These are phyloP conservation scores for Auriculariales sp. DNA, from an alignment of 768 basidiomycete species.

Conservation along the genomic window DNA sequence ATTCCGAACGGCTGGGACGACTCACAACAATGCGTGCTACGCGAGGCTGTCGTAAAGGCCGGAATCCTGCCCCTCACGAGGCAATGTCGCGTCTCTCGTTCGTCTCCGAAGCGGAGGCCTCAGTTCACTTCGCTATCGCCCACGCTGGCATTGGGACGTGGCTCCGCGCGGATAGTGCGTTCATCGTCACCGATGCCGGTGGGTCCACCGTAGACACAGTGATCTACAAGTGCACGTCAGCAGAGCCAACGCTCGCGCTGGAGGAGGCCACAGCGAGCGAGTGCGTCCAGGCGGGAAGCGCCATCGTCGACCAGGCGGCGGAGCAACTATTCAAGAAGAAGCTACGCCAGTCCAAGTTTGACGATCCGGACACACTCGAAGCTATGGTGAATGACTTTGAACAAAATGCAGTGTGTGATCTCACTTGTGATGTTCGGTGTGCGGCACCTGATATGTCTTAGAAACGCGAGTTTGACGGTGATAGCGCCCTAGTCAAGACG, in stretches of 20 bases:
- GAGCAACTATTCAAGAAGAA: too few species aligned
- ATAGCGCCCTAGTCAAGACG: not conserved
- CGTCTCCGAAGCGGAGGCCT: conserved; percentile 40
- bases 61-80: conserved; percentile 23
- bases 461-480: not conserved
- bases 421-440: too few species aligned
- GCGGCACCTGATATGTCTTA: too few species aligned
- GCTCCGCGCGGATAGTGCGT: not conserved
- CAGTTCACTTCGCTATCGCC: conserved; percentile 32
- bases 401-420: too few species aligned
- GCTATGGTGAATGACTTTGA: too few species aligned
- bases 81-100: conserved; percentile 21
- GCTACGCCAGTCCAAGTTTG: too few species aligned
- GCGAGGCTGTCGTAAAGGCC: conserved; percentile 28
- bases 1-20: conserved; percentile 37
- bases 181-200: not conserved
- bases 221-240: not conserved
- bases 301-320: too few species aligned
- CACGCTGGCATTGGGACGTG: conserved; percentile 5
- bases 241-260: not conserved
- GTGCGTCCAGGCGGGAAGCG: not conserved
- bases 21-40: conserved; percentile 27
- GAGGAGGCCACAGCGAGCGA: not conserved
- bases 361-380: too few species aligned
- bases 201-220: not conserved